phyloP scores from a whole-genome alignment of 176 grass and related monocot genomes.

The Pontederia paniculata region DNA sequence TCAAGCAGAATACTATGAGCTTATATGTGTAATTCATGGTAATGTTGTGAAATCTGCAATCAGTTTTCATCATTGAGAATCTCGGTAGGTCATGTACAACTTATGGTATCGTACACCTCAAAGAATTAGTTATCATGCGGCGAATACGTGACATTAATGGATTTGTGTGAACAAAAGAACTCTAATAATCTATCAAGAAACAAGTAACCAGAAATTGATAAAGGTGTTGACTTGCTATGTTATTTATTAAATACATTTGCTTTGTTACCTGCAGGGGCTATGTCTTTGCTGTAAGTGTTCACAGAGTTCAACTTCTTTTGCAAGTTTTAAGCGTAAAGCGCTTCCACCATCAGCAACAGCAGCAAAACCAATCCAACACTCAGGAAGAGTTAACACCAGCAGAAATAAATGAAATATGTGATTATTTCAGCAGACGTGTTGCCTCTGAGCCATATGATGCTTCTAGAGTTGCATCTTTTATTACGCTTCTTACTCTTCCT shows the following conservation, averaged over 20 bases:
- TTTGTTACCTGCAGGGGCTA: constrained; percentile 60
- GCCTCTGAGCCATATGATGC: constrained; percentile 96
- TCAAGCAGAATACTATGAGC: no score
- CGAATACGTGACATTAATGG: no score
- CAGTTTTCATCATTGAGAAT: no score
- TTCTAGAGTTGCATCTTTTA: constrained; percentile 95
- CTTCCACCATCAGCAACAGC: constrained; percentile 76
- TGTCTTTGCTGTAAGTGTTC: constrained; percentile 97
- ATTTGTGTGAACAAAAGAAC: no score
- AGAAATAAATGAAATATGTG: constrained; percentile 96
- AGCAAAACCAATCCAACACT: constrained; percentile 59
- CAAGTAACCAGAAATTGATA: no score
- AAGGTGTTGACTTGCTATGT: background rate
- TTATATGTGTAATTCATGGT: no score
- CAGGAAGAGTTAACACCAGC: constrained; percentile 71
- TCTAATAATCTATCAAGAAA: no score
- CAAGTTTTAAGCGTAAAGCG: constrained; percentile 96
- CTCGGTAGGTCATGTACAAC: no score
- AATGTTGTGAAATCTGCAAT: no score
- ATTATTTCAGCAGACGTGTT: constrained; percentile 95
- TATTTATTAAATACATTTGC: background rate
- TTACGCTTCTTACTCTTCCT: constrained; percentile 87
- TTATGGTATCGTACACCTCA: no score
- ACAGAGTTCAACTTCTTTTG: constrained; percentile 84
- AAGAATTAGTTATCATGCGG: no score